Conservation (phyloP, 306 rosid species). For the Begonia fuchsioides region DNA sequence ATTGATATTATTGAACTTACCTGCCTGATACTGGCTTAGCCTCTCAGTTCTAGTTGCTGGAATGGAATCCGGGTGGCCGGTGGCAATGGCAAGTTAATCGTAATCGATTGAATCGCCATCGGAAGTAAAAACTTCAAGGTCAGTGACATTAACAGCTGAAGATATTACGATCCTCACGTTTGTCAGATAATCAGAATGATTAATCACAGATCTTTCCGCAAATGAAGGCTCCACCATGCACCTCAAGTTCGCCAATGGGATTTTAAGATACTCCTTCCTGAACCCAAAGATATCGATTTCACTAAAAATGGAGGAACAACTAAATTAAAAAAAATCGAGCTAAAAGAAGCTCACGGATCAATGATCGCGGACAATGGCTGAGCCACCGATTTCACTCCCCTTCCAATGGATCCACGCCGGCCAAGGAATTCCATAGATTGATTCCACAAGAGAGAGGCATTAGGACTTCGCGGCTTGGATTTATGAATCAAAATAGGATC, state of each 20-base stretch:
- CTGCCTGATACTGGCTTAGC: constrained; percentile 23
- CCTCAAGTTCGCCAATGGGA: constrained; percentile 32
- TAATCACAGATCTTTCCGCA: constrained; percentile 25
- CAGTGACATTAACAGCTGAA: constrained; percentile 18
- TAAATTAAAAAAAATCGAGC: no score
- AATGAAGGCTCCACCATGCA: constrained; percentile 32
- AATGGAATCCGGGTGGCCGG: constrained; percentile 24
- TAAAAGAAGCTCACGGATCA: constrained; percentile 16
- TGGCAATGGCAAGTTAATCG: constrained; percentile 33
- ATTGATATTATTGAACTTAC: constrained; percentile 10
- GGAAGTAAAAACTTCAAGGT: constrained; percentile 18
- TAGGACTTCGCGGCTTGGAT: no score
- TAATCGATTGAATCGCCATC: constrained; percentile 24
- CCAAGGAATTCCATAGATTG: no score
- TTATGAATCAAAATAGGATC: no score
- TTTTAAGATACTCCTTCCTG: constrained; percentile 31
- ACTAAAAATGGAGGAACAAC: neutral
- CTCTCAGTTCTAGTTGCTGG: constrained; percentile 26
- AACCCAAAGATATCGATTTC: neutral
- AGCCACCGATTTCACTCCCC: constrained; percentile 18
- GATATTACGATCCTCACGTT: constrained; percentile 18
- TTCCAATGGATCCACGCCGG: neutral
- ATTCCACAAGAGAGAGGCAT: no score
- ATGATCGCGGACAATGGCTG: constrained; percentile 18
- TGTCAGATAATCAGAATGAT: constrained; percentile 24